Conservation (phyloP, 345 rosid species). For the Toxicodendron radicans region DNA sequence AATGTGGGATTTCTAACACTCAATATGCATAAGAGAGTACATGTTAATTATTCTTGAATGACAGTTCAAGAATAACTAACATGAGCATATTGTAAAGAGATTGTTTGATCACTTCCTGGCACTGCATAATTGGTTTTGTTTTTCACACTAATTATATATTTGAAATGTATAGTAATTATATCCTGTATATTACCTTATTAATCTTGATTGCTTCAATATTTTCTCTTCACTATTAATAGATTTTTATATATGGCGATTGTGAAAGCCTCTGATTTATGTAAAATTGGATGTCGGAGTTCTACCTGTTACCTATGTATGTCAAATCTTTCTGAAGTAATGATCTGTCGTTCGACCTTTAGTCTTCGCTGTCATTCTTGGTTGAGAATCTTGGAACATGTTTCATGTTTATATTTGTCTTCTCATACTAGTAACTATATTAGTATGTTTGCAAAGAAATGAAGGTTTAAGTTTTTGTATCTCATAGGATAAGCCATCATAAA, state of each 20-base stretch:
- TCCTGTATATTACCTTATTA: neutral
- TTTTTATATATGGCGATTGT: neutral
- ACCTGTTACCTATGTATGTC: neutral
- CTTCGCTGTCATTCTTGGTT: neutral
- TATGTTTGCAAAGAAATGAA: neutral
- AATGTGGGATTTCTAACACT: too few relatives aligned
- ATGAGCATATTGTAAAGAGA: neutral
- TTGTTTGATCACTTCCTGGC: conserved; percentile 6
- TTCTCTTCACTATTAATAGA: neutral
- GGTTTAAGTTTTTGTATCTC: conserved; percentile 9
- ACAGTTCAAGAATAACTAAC: neutral
- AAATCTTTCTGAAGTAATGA: neutral
- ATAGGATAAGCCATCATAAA: neutral
- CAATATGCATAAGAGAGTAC: neutral
- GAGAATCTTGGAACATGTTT: neutral
- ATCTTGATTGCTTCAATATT: neutral
- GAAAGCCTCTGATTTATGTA: neutral
- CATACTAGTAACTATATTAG: neutral
- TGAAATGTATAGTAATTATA: neutral
- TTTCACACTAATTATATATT: neutral
- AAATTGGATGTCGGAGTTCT: neutral
- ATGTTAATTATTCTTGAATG: too few relatives aligned
- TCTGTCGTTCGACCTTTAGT: neutral
- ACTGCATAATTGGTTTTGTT: conserved; percentile 1
- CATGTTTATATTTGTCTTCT: neutral